Evolutionary conservation across 2,329 filamentous ascomycete genomes (phyloP).

Genomic region (Lecanicillium sp.): DNA sequence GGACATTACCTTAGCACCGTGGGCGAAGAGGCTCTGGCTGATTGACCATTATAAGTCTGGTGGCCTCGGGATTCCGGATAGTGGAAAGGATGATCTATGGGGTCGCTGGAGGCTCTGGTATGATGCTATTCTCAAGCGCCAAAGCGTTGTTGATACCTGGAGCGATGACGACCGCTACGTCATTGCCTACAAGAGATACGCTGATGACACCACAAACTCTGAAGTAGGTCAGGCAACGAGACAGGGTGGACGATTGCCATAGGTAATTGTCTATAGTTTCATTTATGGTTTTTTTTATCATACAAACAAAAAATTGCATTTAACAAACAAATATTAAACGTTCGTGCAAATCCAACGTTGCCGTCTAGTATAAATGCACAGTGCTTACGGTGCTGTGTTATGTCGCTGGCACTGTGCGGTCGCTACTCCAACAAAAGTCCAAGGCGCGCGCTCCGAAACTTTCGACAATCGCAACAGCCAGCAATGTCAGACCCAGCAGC

Average conservation of each 20-base stretch:
- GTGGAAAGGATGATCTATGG: slow-evolving; percentile 53
- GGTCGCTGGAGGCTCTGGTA: slow-evolving; percentile 58
- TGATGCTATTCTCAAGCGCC: slow-evolving; percentile 47
- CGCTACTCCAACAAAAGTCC: no score
- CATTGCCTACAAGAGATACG: slow-evolving; percentile 60
- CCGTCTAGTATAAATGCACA: no score
- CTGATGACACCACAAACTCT: slow-evolving; percentile 56
- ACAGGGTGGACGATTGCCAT: slow-evolving; percentile 55
- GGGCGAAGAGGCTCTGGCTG: slow-evolving; percentile 63
- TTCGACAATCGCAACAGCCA: slow-evolving; percentile 3
- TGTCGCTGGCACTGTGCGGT: no score
- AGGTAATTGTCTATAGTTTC: not conserved
- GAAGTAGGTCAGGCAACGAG: slow-evolving; percentile 56
- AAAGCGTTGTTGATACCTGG: slow-evolving; percentile 59
- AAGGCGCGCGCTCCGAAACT: no score
- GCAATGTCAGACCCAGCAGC: slow-evolving; percentile 32
- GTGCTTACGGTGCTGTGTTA: no score
- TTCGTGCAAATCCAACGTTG: not conserved
- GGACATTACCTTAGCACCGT: slow-evolving; percentile 65
- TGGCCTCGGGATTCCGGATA: slow-evolving; percentile 36
- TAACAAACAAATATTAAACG: not conserved
- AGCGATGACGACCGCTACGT: slow-evolving; percentile 62
- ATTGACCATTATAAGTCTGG: slow-evolving; percentile 67
- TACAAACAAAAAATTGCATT: not conserved
- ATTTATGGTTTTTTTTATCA: no score